Percentiles rank a stretch among this genome's conserved stretches.
phyloP scores from a whole-genome alignment of 2,329 filamentous ascomycete genomes.

The Didymella pomorum region DNA sequence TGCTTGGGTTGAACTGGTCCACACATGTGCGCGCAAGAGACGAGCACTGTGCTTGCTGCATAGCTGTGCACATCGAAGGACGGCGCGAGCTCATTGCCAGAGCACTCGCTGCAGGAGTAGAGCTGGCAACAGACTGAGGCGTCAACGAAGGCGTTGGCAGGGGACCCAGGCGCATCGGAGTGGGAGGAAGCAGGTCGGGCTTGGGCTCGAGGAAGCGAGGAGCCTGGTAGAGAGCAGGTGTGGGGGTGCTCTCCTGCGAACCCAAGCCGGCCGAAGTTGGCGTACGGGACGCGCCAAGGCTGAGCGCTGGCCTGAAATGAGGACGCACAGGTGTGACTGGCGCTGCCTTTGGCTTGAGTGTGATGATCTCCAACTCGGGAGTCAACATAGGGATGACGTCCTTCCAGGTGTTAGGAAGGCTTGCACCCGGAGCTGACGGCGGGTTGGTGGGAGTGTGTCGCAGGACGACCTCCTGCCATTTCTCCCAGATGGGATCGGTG shows the following conservation, averaged over 20 bases:
- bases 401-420: conserved; percentile 54
- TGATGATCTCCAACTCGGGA: conserved; percentile 63
- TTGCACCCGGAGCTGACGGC: conserved; percentile 49
- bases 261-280: conserved; percentile 36
- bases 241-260: conserved; percentile 55
- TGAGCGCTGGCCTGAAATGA: conserved; percentile 35
- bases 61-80: conserved; percentile 66
- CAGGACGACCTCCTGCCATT: conserved; percentile 92
- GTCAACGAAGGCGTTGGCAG: conserved; percentile 70
- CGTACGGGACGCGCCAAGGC: conserved; percentile 33
- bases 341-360: conserved; percentile 47
- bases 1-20: conserved; percentile 57
- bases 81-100: conserved; percentile 58
- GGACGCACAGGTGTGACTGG: conserved; percentile 40
- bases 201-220: conserved; percentile 62
- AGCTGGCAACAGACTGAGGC: conserved; percentile 61
- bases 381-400: conserved; percentile 64
- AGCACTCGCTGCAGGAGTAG: conserved; percentile 69
- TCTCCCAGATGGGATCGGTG: conserved; percentile 84
- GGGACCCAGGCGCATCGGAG: conserved; percentile 64
- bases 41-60: conserved; percentile 64
- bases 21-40: conserved; percentile 64
- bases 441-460: conserved; percentile 74
- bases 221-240: conserved; percentile 51
- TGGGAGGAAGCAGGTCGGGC: conserved; percentile 58